Evolutionary conservation across 176 grass and related monocot genomes (phyloP), one percentile per base, ranked within the genome.

Genomic region (Musa itinerans): DNA sequence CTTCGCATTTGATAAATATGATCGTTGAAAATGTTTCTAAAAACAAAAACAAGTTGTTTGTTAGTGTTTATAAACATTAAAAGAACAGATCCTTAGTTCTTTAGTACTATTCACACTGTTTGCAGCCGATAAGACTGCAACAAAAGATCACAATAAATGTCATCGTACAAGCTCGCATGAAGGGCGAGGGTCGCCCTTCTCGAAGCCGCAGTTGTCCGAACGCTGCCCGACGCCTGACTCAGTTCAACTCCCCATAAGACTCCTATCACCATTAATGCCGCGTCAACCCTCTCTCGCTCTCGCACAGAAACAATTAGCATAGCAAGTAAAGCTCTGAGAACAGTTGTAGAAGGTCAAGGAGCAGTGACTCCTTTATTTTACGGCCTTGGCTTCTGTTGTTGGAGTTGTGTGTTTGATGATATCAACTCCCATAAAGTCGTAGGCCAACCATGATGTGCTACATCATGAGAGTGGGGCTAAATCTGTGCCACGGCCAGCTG

Each of bases 201-300:
- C 73, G 73, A 75, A 75, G 73, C 43, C 73, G 23, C 73, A 62
- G 55, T 62, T 75, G 73, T 75, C 73, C 73, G 58, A 10, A 1
- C 16, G 14, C 54, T 75, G 73, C 24, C 53, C 26, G 9, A 61
- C 61, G 21, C 26, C 73, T 75, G 55, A 61, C 73, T 20, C 16
- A 14, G 73, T 75, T 53, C 73, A 61, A 19, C 61, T 75, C 55
- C 73, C 73, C 73, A 62, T 62, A 50, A 62, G 53, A 8, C 54
- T 75, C 73, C 58, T 53, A 62, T 62, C 54, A 53, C 53, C 55
- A 15, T 50, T 54, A 75, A 43, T 75, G 24, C 9, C 24, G 17
- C 14, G 24, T 29, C 26, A 19, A 2, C 53, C 0, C 1, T 7
- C 50, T 72, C 71, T 55, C 71, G 13, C n/a, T 59, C 72, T n/a